Conservation (phyloP, 352 stramenopile genomes). For the Thraustochytrium striatum region DNA sequence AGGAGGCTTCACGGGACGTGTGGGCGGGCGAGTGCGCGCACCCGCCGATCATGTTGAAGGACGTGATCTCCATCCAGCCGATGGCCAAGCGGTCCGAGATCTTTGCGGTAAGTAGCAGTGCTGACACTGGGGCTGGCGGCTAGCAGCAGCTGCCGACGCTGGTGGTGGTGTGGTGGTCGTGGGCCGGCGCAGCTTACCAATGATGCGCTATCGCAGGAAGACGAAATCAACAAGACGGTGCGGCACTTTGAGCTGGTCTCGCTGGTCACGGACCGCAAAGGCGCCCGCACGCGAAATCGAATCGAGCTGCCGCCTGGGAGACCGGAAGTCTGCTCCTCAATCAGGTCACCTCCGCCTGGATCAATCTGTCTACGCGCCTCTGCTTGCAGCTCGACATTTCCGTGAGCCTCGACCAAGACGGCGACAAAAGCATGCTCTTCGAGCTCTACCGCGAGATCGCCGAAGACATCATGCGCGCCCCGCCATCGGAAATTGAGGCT, state of each 20-base stretch:
- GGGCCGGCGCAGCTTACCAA: too few relatives aligned
- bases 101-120: slow-evolving; percentile 5
- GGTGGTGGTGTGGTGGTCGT: too few relatives aligned
- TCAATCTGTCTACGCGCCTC: neutral
- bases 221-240: slow-evolving; percentile 39
- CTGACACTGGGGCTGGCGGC: too few relatives aligned
- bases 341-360: slow-evolving; percentile 31
- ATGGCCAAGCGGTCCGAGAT: slow-evolving; percentile 35
- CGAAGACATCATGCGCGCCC: slow-evolving; percentile 7
- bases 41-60: slow-evolving; percentile 11
- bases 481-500: too few relatives aligned
- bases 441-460: slow-evolving; percentile 25
- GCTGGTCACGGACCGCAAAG: neutral
- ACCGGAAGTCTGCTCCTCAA: slow-evolving; percentile 19
- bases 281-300: neutral
- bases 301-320: slow-evolving; percentile 39
- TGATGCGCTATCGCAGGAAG: slow-evolving; percentile 6
- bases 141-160: too few relatives aligned
- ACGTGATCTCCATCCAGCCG: slow-evolving; percentile 1
- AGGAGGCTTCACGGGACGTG: slow-evolving; percentile 5
- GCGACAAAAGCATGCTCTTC: neutral
- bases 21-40: slow-evolving; percentile 31
- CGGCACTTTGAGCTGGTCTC: slow-evolving; percentile 37
- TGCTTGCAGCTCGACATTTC: slow-evolving; percentile 1
- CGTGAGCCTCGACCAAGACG: neutral